These are phyloP conservation scores for Clitocybe nebularis DNA, from an alignment of 1,284 basidiomycete species.

Conservation along the genomic window DNA sequence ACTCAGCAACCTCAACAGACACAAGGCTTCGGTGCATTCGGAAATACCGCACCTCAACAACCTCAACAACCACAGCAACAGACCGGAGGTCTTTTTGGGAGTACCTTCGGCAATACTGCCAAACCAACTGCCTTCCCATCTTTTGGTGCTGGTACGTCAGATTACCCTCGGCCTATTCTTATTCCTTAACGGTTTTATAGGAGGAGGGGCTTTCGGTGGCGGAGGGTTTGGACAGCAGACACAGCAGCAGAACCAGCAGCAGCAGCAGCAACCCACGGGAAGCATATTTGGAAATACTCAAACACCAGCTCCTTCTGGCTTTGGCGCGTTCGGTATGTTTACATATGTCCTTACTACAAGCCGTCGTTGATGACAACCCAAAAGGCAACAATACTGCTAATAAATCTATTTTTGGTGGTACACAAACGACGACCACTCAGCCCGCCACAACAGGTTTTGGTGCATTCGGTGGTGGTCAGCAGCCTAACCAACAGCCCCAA, in stretches of 20 bases:
- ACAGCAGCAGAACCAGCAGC: constrained; percentile 29
- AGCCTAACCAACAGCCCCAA: constrained; percentile 16
- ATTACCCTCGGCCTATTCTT: constrained; percentile 4
- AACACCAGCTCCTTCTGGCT: constrained; percentile 15
- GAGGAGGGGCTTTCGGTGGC: constrained; percentile 39
- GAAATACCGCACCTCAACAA: constrained; percentile 35
- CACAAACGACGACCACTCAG: constrained; percentile 16
- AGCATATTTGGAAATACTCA: constrained; percentile 25
- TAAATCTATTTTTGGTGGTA: constrained; percentile 22
- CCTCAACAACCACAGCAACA: constrained; percentile 26
- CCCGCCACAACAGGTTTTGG: constrained; percentile 20
- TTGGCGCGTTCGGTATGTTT: constrained; percentile 22
- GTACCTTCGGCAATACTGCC: constrained; percentile 34
- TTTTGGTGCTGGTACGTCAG: constrained; percentile 40
- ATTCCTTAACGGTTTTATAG: constrained; percentile 17
- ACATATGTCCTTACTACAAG: constrained; percentile 1
- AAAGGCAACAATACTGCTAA: constrained; percentile 12
- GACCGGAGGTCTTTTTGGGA: constrained; percentile 18
- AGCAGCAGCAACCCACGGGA: constrained; percentile 19
- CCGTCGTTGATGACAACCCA: background rate
- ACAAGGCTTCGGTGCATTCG: constrained; percentile 45
- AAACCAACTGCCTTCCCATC: constrained; percentile 36
- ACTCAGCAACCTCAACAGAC: constrained; percentile 27
- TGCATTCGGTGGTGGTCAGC: constrained; percentile 16
- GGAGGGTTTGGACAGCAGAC: constrained; percentile 26